Conservation (phyloP, 1,284 basidiomycete genomes). For the Ganoderma lucidum region DNA sequence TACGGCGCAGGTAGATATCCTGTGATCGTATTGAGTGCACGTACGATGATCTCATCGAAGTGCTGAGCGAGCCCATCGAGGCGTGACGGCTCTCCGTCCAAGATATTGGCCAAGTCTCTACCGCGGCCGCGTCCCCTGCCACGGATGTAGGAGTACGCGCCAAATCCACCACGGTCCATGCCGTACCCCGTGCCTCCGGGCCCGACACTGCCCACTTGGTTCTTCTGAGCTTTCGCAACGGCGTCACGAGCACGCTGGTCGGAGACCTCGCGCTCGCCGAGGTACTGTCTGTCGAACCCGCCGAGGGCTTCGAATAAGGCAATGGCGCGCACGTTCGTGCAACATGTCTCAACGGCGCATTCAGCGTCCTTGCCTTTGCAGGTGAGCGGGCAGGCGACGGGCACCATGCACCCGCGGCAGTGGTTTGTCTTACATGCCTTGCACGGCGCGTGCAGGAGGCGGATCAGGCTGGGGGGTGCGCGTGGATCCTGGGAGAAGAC, state of each 20-base stretch:
- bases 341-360: slow-evolving; percentile 52
- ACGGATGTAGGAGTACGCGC: neutral
- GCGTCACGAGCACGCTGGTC: slow-evolving; percentile 47
- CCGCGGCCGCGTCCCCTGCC: slow-evolving; percentile 19
- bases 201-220: slow-evolving; percentile 45
- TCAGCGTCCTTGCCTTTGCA: slow-evolving; percentile 51
- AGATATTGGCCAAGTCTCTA: neutral
- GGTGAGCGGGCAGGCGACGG: slow-evolving; percentile 45
- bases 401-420: slow-evolving; percentile 57
- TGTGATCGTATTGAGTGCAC: slow-evolving; percentile 49
- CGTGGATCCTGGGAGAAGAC: slow-evolving; percentile 45
- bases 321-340: slow-evolving; percentile 55
- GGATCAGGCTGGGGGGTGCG: slow-evolving; percentile 45
- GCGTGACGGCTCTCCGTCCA: neutral
- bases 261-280: slow-evolving; percentile 49
- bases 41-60: slow-evolving; percentile 53
- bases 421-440: slow-evolving; percentile 51
- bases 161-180: slow-evolving; percentile 21
- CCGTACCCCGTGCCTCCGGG: slow-evolving; percentile 61
- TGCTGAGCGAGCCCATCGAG: slow-evolving; percentile 35
- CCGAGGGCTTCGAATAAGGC: slow-evolving; percentile 58
- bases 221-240: slow-evolving; percentile 39
- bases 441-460: slow-evolving; percentile 54
- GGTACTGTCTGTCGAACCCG: slow-evolving; percentile 54
- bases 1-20: slow-evolving; percentile 55